Percentiles rank a stretch among this genome's conserved stretches.
These are phyloP conservation scores for Botryosphaeria agaves DNA, from an alignment of 2,329 filamentous ascomycete species.

Conservation along the genomic window DNA sequence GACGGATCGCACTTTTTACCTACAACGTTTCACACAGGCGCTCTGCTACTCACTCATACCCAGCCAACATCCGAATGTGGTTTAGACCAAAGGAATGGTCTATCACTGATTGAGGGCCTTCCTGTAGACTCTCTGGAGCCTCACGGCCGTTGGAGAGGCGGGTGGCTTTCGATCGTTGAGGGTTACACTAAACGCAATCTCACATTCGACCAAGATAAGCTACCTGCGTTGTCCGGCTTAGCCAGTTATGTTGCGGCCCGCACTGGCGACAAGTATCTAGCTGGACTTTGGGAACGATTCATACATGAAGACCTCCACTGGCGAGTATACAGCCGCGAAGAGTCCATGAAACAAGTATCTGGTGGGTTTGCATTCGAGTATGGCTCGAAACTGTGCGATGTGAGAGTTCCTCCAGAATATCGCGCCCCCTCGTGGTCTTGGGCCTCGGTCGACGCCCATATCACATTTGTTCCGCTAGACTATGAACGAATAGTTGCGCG, in stretches of 20 bases:
- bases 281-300: not conserved
- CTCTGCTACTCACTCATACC: no score
- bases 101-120: not conserved
- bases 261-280: not conserved
- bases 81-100: not conserved
- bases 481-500: not conserved
- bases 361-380: no score
- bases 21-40: no score
- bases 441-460: not conserved
- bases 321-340: not conserved
- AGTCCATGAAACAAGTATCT: no score
- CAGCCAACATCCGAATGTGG: no score
- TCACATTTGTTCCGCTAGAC: not conserved
- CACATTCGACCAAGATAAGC: not conserved
- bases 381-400: no score
- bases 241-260: not conserved
- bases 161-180: not conserved
- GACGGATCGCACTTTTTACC: not conserved
- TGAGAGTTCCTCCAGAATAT: no score
- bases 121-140: not conserved
- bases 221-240: not conserved
- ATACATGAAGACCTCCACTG: not conserved
- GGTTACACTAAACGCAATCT: not conserved
- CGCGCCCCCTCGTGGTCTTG: not conserved
- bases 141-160: not conserved